Conservation (phyloP, 345 rosid species). For the Excoecaria cochinchinensis region DNA sequence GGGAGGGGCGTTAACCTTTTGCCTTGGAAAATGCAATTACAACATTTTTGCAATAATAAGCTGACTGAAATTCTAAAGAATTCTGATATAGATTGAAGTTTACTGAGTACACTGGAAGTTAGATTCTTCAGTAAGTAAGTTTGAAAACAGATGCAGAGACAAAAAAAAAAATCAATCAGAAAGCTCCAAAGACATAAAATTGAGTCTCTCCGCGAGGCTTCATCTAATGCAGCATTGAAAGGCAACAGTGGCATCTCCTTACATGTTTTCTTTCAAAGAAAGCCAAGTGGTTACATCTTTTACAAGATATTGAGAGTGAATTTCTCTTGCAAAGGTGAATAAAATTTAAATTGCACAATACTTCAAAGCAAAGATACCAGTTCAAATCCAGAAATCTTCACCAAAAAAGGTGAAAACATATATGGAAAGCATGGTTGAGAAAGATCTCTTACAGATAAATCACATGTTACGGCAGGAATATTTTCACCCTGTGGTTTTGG, state of each 20-base stretch:
- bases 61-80: too few relatives aligned
- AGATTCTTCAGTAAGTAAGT: neutral
- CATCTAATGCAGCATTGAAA: neutral
- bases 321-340: neutral
- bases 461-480: slow-evolving; percentile 78
- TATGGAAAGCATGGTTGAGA: slow-evolving; percentile 7
- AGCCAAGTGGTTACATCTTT: neutral
- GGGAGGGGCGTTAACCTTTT: too few relatives aligned
- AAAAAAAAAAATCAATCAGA: neutral
- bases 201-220: neutral
- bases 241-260: neutral
- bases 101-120: too few relatives aligned
- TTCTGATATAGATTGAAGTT: too few relatives aligned
- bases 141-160: neutral
- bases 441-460: slow-evolving; percentile 78
- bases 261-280: neutral
- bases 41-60: too few relatives aligned
- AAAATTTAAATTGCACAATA: neutral
- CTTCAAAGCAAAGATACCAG: slow-evolving; percentile 9
- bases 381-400: neutral
- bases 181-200: neutral
- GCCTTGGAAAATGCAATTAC: too few relatives aligned
- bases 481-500: slow-evolving; percentile 93
- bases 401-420: neutral
- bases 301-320: slow-evolving; percentile 6